Evolutionary conservation across 2,329 filamentous ascomycete species (phyloP), one percentile per base, ranked within the genome.

Genomic region (Colletotrichum phormii): DNA sequence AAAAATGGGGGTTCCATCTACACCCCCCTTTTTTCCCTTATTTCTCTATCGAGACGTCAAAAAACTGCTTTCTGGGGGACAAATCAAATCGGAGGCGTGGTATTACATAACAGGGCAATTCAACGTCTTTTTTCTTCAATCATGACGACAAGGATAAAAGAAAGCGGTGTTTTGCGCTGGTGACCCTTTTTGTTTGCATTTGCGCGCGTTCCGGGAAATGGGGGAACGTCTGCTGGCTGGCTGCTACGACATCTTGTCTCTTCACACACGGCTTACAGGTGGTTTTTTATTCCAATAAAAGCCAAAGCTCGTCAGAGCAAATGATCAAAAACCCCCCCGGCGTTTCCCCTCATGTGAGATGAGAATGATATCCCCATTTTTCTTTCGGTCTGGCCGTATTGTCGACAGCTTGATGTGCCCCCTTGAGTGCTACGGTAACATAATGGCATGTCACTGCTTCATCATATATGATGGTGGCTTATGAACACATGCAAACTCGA

Each of bases 181-280:
- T 60, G 64, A 53, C 59, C 62, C 37, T 42, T 42, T 42, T 42
- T 42, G 37, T 42, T 67, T 85, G 83, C 83, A 84, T 84, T 85
- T 79, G 83, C 81, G 83, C 84, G 83, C 37, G 37, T 42, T 85
- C 84, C 82, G 79, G 83, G 82, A 83, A 80, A 71, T 68, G 82
- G 80, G 83, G 83, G 82, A 85, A 85, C 83, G 83, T n/a, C 81
- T 81, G 26, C 26, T 29, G 26, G 26, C 26, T 29, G 26, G 81
- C 82, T 82, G 81, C 82, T 82, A 82, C 80, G 81, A 80, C 74
- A 75, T 75, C 72, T 73, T 75, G 74, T 75, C 74, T 75, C 72
- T 75, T 73, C 33, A 71, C 26, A 29, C 26, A 29, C 72, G 74
- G 72, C 69, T 75, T 54, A 64, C 29, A 71, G 69, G 74, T 75